Conservation (phyloP, 1,139 yeast species). For the Spathaspora sp. region DNA sequence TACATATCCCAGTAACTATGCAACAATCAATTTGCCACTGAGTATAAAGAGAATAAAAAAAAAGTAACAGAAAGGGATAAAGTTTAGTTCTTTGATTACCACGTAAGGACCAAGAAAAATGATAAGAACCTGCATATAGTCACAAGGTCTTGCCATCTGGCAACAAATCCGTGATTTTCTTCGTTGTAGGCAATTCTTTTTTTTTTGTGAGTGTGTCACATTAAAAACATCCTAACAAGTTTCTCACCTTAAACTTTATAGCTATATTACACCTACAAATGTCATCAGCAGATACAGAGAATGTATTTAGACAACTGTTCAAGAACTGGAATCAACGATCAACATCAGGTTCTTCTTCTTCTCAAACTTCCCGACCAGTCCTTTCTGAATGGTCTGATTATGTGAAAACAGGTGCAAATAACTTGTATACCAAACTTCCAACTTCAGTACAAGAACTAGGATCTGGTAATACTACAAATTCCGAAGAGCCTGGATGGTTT, state of each 20-base stretch:
- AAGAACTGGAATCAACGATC: constrained; percentile 38
- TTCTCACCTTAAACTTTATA: neutral
- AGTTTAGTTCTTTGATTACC: too few relatives aligned
- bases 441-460: constrained; percentile 20
- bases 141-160: neutral
- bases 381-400: constrained; percentile 49
- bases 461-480: constrained; percentile 2
- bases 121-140: neutral
- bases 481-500: constrained; percentile 54
- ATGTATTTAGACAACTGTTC: constrained; percentile 43
- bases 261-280: constrained; percentile 8
- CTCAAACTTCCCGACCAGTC: constrained; percentile 22
- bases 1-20: neutral
- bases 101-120: neutral
- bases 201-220: too few relatives aligned
- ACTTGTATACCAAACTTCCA: constrained; percentile 42
- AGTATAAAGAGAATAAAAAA: neutral
- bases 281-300: constrained; percentile 37
- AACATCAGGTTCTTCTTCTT: constrained; percentile 10
- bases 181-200: neutral
- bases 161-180: neutral
- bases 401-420: constrained; percentile 41
- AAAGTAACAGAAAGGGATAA: neutral
- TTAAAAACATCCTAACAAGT: too few relatives aligned
- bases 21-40: neutral